Conservation (phyloP, 176 grass and related monocot genomes). For the Eragrostis curvula region DNA sequence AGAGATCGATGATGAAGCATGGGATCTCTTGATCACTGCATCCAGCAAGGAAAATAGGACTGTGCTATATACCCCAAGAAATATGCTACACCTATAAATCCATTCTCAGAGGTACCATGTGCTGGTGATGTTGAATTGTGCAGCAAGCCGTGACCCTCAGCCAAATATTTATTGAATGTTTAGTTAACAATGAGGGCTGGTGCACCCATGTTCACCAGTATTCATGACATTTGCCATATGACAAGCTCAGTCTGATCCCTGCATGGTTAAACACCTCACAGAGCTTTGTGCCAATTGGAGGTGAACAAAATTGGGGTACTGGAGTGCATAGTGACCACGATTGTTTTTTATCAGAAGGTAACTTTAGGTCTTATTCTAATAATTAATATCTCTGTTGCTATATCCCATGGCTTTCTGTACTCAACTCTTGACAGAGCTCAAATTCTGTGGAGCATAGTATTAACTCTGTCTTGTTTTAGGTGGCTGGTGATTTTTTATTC, state of each 20-base stretch:
- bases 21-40: neutral
- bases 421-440: neutral
- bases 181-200: conserved; percentile 4
- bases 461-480: neutral
- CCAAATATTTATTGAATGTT: conserved; percentile 5
- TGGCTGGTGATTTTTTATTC: neutral
- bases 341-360: conserved; percentile 13
- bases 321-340: neutral
- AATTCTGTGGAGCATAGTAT: neutral
- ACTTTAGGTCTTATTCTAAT: neutral
- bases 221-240: conserved; percentile 28
- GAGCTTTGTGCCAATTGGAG: conserved; percentile 1
- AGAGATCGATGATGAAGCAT: conserved; percentile 22
- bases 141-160: neutral
- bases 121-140: neutral
- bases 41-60: conserved; percentile 8
- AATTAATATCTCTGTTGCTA: neutral
- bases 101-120: conserved; percentile 8
- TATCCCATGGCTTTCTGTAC: neutral
- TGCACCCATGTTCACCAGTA: conserved; percentile 14
- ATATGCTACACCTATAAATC: neutral
- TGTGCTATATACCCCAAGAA: neutral
- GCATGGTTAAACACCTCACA: conserved; percentile 3
- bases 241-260: neutral
- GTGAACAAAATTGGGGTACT: neutral